phyloP scores from a whole-genome alignment of 2,329 filamentous ascomycete species.

The Neoarthrinium moseri region DNA sequence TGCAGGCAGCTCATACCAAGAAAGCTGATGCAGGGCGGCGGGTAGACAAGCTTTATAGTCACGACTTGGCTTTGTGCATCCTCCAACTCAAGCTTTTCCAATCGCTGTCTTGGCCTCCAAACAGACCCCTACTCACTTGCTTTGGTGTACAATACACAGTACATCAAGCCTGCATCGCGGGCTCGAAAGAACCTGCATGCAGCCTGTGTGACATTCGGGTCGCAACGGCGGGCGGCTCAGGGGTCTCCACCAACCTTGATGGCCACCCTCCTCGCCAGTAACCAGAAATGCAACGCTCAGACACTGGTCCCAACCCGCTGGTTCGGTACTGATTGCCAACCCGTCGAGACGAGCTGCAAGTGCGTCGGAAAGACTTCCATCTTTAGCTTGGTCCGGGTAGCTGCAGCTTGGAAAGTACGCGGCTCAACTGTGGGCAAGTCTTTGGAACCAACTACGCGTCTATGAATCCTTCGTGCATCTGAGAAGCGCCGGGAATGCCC shows the following conservation, averaged over 20 bases:
- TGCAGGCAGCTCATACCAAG: too few relatives aligned
- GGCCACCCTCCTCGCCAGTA: background rate
- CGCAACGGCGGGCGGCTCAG: background rate
- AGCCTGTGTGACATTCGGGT: background rate
- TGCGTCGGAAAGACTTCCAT: background rate
- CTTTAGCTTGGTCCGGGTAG: background rate
- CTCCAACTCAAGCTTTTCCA: background rate
- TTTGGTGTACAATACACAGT: too few relatives aligned
- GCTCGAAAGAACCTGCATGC: background rate
- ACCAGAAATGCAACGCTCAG: background rate
- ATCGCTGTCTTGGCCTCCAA: too few relatives aligned
- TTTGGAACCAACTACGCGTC: too few relatives aligned
- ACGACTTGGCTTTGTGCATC: background rate
- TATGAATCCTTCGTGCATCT: too few relatives aligned
- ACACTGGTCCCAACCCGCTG: background rate
- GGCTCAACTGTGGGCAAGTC: too few relatives aligned
- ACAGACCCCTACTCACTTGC: too few relatives aligned
- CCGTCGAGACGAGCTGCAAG: background rate
- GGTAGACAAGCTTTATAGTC: background rate
- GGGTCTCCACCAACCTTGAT: conserved; percentile 6
- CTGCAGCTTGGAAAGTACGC: background rate
- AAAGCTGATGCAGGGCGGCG: background rate
- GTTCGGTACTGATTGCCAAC: background rate
- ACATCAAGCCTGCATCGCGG: background rate
- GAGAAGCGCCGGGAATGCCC: too few relatives aligned